These are phyloP conservation scores for Entrophospora sp. DNA, from an alignment of 192 early-diverging fungal genomes.

Conservation along the genomic window DNA sequence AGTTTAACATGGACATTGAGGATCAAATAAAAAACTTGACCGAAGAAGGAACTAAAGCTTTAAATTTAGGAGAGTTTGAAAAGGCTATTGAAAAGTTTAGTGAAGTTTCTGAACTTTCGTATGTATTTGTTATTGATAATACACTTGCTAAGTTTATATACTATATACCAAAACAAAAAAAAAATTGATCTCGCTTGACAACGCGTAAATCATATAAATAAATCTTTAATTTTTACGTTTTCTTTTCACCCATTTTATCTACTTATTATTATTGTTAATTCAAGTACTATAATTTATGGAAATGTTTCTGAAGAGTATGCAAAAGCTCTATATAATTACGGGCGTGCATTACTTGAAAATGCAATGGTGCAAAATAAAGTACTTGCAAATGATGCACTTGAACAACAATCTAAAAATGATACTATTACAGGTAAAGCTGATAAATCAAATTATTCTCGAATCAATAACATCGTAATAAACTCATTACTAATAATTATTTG, in stretches of 20 bases:
- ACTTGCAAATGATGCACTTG: too few species aligned
- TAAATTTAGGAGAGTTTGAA: constrained; percentile 54
- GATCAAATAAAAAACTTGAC: constrained; percentile 24
- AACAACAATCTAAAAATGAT: constrained; percentile 28
- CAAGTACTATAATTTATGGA: constrained; percentile 59
- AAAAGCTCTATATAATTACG: constrained; percentile 65
- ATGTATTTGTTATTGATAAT: constrained; percentile 19
- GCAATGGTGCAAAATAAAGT: constrained; percentile 65
- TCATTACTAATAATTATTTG: too few species aligned
- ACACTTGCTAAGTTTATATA: not conserved
- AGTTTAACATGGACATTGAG: too few species aligned
- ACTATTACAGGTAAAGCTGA: too few species aligned
- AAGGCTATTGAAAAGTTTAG: constrained; percentile 56
- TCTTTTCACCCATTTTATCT: too few species aligned
- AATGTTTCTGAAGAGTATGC: constrained; percentile 53
- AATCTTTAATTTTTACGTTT: too few species aligned
- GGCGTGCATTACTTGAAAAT: constrained; percentile 62
- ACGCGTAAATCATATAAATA: too few species aligned
- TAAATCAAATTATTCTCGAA: too few species aligned
- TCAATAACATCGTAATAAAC: not conserved
- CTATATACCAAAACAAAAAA: too few species aligned
- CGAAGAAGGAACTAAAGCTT: constrained; percentile 58
- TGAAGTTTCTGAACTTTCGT: constrained; percentile 58
- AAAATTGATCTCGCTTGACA: not conserved
- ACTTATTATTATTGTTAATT: too few species aligned